Percentiles rank a stretch among this genome's conserved stretches.
phyloP scores from a whole-genome alignment of 371 early-diverging fungal species.

The Apophysomyces ossiformis region DNA sequence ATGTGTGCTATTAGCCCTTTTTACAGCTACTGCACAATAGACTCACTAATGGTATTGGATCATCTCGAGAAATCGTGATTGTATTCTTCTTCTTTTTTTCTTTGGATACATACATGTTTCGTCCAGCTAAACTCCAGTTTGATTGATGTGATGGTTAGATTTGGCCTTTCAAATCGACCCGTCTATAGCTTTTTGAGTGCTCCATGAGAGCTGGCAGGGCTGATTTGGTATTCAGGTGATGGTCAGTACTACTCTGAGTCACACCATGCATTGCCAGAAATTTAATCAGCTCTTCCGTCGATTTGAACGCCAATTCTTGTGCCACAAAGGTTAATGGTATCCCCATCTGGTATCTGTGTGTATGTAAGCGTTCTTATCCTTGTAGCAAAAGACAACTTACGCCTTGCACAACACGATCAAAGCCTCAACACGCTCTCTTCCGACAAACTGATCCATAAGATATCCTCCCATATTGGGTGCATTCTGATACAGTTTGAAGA shows the following conservation, averaged over 20 bases:
- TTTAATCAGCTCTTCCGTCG: constrained; percentile 30
- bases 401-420: constrained; percentile 68
- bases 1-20: too few relatives aligned
- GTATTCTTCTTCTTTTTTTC: too few relatives aligned
- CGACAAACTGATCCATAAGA: constrained; percentile 89
- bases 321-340: constrained; percentile 47
- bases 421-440: constrained; percentile 81
- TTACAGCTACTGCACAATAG: too few relatives aligned
- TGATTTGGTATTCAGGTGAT: constrained; percentile 53
- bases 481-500: constrained; percentile 76
- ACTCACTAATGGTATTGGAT: too few relatives aligned
- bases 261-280: constrained; percentile 43
- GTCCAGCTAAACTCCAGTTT: too few relatives aligned
- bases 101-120: too few relatives aligned
- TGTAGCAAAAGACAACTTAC: constrained; percentile 41
- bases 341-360: constrained; percentile 52
- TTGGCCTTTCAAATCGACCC: constrained; percentile 76
- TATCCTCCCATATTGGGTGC: constrained; percentile 88
- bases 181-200: constrained; percentile 56
- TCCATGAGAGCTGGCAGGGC: constrained; percentile 50
- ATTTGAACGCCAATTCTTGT: constrained; percentile 52
- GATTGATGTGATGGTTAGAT: constrained; percentile 12
- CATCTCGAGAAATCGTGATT: too few relatives aligned
- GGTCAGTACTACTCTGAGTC: constrained; percentile 18
- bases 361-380: background rate